Percentiles rank a stretch among this genome's conserved stretches.
Evolutionary conservation across 305 asterid genomes (phyloP).

Genomic region (Caryopteris hybrid): DNA sequence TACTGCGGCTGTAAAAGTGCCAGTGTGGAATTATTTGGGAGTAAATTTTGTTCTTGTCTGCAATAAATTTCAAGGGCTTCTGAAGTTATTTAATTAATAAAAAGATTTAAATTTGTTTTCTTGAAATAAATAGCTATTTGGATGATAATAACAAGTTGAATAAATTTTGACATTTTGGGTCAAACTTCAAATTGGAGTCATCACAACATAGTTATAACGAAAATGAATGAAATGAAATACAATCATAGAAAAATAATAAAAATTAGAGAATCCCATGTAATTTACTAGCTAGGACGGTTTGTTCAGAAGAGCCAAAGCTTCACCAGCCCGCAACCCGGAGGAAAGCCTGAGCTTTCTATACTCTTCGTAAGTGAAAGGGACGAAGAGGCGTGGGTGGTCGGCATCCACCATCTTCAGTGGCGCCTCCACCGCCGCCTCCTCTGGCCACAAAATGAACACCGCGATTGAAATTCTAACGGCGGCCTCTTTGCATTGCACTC

Average conservation of each 20-base stretch:
- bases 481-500: conserved; percentile 35
- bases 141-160: no score
- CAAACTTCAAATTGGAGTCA: no score
- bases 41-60: no score
- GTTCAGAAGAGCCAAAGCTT: conserved; percentile 16
- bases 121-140: no score
- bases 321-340: conserved; percentile 22
- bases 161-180: no score
- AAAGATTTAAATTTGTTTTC: no score
- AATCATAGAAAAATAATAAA: not conserved
- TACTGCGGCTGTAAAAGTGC: no score
- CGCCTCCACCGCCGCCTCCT: conserved; percentile 22
- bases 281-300: not conserved
- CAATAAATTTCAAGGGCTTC: no score
- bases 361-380: conserved; percentile 30
- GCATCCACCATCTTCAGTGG: conserved; percentile 27
- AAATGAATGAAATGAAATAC: not conserved
- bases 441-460: conserved; percentile 28
- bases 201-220: no score
- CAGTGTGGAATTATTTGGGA: no score
- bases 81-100: no score
- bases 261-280: no score
- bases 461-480: conserved; percentile 28
- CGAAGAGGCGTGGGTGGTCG: conserved; percentile 28
- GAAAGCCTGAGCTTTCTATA: conserved; percentile 27